Evolutionary conservation across 2,329 filamentous ascomycete genomes (phyloP).

Genomic region (Penicillium expansum): DNA sequence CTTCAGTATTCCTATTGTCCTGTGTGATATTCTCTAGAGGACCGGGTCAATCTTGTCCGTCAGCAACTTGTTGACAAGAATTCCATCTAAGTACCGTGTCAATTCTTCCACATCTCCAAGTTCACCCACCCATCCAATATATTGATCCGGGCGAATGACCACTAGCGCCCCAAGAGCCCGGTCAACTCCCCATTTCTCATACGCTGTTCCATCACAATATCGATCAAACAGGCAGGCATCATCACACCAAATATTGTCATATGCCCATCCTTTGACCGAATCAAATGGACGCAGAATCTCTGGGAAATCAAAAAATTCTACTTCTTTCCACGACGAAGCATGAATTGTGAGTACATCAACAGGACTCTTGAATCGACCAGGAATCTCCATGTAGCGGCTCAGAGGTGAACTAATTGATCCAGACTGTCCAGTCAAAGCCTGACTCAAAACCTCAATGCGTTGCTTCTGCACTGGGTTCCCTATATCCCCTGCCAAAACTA

Average conservation of each 20-base stretch:
- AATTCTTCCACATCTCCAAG: constrained; percentile 24
- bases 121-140: constrained; percentile 30
- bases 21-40: background rate
- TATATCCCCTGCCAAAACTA: constrained; percentile 62
- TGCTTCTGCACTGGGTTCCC: constrained; percentile 43
- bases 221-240: constrained; percentile 32
- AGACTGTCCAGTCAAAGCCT: constrained; percentile 32
- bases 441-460: constrained; percentile 50
- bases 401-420: constrained; percentile 37
- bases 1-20: background rate
- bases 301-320: constrained; percentile 53
- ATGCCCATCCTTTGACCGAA: constrained; percentile 52
- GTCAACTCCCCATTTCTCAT: constrained; percentile 29
- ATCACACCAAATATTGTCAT: constrained; percentile 58
- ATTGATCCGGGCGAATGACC: constrained; percentile 28
- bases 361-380: constrained; percentile 44
- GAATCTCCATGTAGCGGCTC: constrained; percentile 39
- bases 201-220: constrained; percentile 27
- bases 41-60: background rate
- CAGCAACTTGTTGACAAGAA: constrained; percentile 13
- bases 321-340: constrained; percentile 48
- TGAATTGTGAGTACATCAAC: constrained; percentile 64
- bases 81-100: constrained; percentile 23
- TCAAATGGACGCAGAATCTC: constrained; percentile 51
- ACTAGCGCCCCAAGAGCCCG: constrained; percentile 22